Evolutionary conservation across 164 flowering plant genomes (phyloP).

Genomic region (Vitis rupestris): DNA sequence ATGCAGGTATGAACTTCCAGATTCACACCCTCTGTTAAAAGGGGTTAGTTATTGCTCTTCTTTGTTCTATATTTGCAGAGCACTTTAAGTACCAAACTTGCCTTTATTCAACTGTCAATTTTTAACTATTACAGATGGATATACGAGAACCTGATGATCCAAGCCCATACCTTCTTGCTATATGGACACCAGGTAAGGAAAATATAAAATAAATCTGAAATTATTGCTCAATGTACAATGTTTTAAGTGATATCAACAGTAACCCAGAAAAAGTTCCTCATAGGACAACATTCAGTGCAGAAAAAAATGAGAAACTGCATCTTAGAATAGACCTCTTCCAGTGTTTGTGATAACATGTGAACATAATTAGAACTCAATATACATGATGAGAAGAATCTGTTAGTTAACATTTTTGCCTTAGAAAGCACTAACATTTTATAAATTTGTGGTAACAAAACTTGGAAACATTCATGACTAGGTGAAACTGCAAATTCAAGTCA

Average conservation of each 20-base stretch:
- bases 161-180: slow-evolving; percentile 66
- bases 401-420: too few species aligned
- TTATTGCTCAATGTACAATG: not conserved
- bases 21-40: slow-evolving; percentile 52
- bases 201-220: not conserved
- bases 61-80: not conserved
- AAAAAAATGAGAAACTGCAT: too few species aligned
- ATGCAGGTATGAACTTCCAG: slow-evolving; percentile 73
- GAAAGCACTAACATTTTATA: too few species aligned
- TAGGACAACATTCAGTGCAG: too few species aligned
- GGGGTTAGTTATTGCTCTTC: slow-evolving; percentile 33
- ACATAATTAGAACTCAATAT: too few species aligned
- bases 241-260: not conserved
- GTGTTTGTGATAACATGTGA: too few species aligned
- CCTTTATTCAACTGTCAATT: not conserved
- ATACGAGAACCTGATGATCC: slow-evolving; percentile 63
- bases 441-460: not conserved
- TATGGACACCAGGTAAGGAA: slow-evolving; percentile 63
- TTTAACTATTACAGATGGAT: slow-evolving; percentile 37
- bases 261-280: not conserved
- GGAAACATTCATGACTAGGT: slow-evolving; percentile 38
- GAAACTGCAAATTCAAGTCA: slow-evolving; percentile 75
- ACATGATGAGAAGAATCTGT: too few species aligned
- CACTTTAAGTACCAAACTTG: not conserved
- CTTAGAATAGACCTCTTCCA: too few species aligned